A percentile compares a stretch with the other conserved stretches of the same genome.
These are phyloP conservation scores for Melocanna baccifera DNA, from an alignment of 176 grass and related monocot species.

Conservation along the genomic window DNA sequence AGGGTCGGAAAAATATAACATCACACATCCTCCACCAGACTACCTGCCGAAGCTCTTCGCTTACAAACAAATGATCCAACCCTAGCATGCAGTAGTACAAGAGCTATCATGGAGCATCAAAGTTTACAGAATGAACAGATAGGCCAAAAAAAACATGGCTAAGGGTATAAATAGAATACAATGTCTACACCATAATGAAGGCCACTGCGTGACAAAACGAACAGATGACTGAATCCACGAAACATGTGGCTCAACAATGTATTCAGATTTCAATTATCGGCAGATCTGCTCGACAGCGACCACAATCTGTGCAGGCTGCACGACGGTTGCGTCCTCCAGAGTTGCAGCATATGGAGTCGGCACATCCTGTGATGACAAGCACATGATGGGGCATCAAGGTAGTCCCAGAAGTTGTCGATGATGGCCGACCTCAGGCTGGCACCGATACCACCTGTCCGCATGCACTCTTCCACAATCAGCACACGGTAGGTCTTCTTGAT, in stretches of 20 bases:
- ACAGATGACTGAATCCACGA: background rate
- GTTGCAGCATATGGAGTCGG: slow-evolving; percentile 63
- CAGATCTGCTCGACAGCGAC: slow-evolving; percentile 73
- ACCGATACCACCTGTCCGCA: slow-evolving; percentile 69
- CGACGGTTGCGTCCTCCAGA: slow-evolving; percentile 70
- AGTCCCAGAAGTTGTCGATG: slow-evolving; percentile 95
- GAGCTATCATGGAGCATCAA: background rate
- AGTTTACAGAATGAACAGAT: background rate
- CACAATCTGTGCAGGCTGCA: slow-evolving; percentile 83
- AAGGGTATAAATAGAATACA: background rate
- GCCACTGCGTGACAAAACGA: background rate
- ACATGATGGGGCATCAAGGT: slow-evolving; percentile 79
- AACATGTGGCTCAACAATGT: slow-evolving; percentile 3
- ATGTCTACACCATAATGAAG: background rate
- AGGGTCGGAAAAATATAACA: background rate
- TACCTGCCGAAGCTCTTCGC: background rate
- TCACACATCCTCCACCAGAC: background rate
- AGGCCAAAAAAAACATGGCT: background rate
- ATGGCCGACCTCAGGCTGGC: slow-evolving; percentile 77
- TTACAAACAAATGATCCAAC: background rate
- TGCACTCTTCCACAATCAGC: slow-evolving; percentile 91
- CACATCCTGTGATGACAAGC: slow-evolving; percentile 86
- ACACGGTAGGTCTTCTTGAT: slow-evolving; percentile 80
- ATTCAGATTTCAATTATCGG: slow-evolving; percentile 14
- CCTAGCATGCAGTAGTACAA: background rate